Percentiles rank a stretch among this genome's conserved stretches.
Conservation (phyloP, 129 eudicot genomes). For the Oenanthe sinensis region DNA sequence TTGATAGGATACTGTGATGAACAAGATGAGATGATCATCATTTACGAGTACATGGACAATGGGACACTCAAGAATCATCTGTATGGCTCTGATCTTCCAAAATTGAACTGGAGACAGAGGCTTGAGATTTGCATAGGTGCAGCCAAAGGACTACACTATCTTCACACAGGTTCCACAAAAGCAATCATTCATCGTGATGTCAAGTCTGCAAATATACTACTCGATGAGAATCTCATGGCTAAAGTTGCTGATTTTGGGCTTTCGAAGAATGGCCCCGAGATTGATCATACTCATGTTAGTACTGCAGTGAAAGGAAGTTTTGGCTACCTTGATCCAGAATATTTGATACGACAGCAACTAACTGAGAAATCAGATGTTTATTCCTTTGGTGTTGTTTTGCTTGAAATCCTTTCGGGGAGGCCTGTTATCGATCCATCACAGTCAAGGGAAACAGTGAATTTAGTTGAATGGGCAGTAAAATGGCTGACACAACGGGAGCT, state of each 20-base stretch:
- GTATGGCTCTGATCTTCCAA: constrained; percentile 52
- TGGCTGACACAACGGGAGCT: constrained; percentile 25
- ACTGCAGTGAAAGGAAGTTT: constrained; percentile 61
- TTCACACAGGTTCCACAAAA: constrained; percentile 55
- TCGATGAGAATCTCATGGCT: constrained; percentile 58
- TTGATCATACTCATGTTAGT: constrained; percentile 60
- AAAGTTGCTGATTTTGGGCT: constrained; percentile 74
- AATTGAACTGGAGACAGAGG: constrained; percentile 50
- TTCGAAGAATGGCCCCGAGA: constrained; percentile 53
- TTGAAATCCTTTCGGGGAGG: constrained; percentile 54
- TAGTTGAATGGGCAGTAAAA: constrained; percentile 55
- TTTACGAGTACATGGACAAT: constrained; percentile 67
- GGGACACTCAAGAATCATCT: constrained; percentile 65
- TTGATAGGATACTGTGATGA: constrained; percentile 66
- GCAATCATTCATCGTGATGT: constrained; percentile 69
- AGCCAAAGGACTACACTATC: constrained; percentile 68
- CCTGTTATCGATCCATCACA: constrained; percentile 68
- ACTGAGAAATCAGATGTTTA: constrained; percentile 26
- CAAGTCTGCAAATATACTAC: constrained; percentile 61
- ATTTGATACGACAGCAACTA: constrained; percentile 49
- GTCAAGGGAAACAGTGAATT: constrained; percentile 52
- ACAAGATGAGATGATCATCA: constrained; percentile 50
- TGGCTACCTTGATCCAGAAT: constrained; percentile 51
- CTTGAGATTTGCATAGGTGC: constrained; percentile 67
- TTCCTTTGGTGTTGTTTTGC: constrained; percentile 70